phyloP scores from a whole-genome alignment of 306 rosid genomes.

The Oxytropis ochrocephala region DNA sequence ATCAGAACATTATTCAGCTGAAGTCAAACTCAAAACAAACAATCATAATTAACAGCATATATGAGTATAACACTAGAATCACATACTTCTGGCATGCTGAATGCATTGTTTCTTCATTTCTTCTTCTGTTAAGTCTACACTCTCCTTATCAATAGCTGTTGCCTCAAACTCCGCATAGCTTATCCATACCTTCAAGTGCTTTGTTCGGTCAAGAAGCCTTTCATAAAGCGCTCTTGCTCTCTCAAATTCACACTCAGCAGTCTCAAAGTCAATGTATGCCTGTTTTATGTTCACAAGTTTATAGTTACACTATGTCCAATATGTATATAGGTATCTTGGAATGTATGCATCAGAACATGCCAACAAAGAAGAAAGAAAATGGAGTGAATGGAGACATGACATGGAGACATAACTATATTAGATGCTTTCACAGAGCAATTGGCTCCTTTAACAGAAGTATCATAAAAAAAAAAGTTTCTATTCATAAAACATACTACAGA shows the following conservation, averaged over 20 bases:
- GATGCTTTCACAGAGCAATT: not conserved
- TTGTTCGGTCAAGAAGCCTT: constrained; percentile 84
- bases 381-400: not conserved
- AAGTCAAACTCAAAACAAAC: not conserved
- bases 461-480: not conserved
- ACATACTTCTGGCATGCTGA: constrained; percentile 71
- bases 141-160: constrained; percentile 39
- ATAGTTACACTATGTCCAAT: constrained; percentile 6
- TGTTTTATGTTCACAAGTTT: constrained; percentile 25
- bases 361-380: not conserved
- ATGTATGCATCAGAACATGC: not conserved
- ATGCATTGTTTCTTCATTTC: constrained; percentile 59
- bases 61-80: not conserved
- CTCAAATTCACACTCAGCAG: constrained; percentile 74
- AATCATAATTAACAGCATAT: constrained; percentile 8
- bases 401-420: not conserved
- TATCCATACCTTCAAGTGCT: constrained; percentile 90
- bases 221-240: constrained; percentile 78
- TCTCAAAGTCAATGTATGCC: constrained; percentile 87
- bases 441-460: not conserved
- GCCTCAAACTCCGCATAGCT: constrained; percentile 84
- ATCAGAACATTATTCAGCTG: not conserved
- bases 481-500: not conserved
- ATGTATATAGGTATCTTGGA: not conserved
- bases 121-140: constrained; percentile 24